These are phyloP conservation scores for Stenocarpella maydis DNA, from an alignment of 2,329 filamentous ascomycete species.

Conservation along the genomic window DNA sequence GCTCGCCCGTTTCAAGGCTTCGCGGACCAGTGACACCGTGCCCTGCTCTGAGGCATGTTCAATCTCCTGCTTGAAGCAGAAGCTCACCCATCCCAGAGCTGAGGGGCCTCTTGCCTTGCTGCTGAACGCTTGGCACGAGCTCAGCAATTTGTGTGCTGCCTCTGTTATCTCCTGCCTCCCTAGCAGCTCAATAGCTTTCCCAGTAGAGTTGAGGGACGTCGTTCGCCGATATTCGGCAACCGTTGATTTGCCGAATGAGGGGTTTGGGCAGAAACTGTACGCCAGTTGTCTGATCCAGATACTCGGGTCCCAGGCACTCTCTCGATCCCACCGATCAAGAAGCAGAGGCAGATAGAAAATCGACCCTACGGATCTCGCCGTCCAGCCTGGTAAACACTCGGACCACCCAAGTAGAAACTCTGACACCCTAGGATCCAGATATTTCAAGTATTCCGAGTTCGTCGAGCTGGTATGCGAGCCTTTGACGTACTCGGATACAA, in stretches of 20 bases:
- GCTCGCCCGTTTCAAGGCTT: slow-evolving; percentile 42
- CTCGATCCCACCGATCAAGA: slow-evolving; percentile 48
- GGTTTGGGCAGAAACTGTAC: slow-evolving; percentile 43
- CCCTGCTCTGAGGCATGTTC: slow-evolving; percentile 43
- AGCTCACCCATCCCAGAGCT: slow-evolving; percentile 44
- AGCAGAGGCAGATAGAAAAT: slow-evolving; percentile 52
- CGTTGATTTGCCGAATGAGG: background rate
- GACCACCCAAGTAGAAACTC: slow-evolving; percentile 41
- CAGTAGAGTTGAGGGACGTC: slow-evolving; percentile 42
- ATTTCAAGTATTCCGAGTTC: background rate
- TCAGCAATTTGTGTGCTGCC: slow-evolving; percentile 40
- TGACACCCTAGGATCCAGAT: slow-evolving; percentile 43
- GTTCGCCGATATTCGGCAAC: slow-evolving; percentile 51
- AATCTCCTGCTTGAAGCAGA: slow-evolving; percentile 50
- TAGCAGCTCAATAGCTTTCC: slow-evolving; percentile 44
- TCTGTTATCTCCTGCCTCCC: slow-evolving; percentile 35
- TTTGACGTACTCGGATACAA: slow-evolving; percentile 38
- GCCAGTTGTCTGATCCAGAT: slow-evolving; percentile 46
- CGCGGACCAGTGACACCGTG: slow-evolving; percentile 44
- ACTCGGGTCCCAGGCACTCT: slow-evolving; percentile 51
- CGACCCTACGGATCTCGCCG: slow-evolving; percentile 39
- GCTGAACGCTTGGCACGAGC: background rate
- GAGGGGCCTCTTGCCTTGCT: background rate
- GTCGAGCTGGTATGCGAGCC: background rate
- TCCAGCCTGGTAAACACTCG: slow-evolving; percentile 39